A percentile compares a stretch with the other conserved stretches of the same genome.
Evolutionary conservation across 192 early-diverging fungal species (phyloP).

Genomic region (Gamsiella multidivaricata): DNA sequence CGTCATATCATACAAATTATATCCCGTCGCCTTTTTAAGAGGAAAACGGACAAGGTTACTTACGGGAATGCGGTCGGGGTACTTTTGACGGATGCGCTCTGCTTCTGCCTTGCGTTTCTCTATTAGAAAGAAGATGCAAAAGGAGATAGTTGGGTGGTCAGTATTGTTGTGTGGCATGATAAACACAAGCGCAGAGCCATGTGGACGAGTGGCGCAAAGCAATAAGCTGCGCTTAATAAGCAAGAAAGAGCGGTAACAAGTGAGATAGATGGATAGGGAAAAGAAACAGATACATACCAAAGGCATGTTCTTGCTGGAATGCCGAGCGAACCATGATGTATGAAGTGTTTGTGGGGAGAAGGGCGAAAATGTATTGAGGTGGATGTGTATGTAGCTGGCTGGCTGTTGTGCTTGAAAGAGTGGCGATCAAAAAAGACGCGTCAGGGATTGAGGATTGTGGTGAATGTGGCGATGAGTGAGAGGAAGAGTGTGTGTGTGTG

Average conservation of each 20-base stretch:
- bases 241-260: neutral
- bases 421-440: neutral
- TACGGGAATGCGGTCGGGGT: slow-evolving; percentile 89
- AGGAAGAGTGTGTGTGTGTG: no score
- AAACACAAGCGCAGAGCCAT: no score
- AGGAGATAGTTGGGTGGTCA: neutral
- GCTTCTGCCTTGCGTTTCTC: slow-evolving; percentile 97
- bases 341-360: neutral
- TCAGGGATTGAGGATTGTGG: no score
- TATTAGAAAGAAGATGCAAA: slow-evolving; percentile 59
- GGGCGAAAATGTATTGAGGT: neutral
- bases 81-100: slow-evolving; percentile 96
- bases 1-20: no score
- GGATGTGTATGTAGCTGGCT: neutral
- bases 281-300: slow-evolving; percentile 69
- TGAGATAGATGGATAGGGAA: neutral
- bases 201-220: no score
- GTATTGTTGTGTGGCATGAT: neutral
- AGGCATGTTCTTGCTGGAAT: slow-evolving; percentile 97
- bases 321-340: slow-evolving; percentile 78
- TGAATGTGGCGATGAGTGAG: no score
- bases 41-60: slow-evolving; percentile 12
- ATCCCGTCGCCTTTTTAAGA: no score
- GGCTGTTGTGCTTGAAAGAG: neutral
- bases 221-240: no score